A percentile compares a stretch with the other conserved stretches of the same genome.
Evolutionary conservation across 1,284 basidiomycete genomes (phyloP).

Genomic region (Cerioporus squamosus): DNA sequence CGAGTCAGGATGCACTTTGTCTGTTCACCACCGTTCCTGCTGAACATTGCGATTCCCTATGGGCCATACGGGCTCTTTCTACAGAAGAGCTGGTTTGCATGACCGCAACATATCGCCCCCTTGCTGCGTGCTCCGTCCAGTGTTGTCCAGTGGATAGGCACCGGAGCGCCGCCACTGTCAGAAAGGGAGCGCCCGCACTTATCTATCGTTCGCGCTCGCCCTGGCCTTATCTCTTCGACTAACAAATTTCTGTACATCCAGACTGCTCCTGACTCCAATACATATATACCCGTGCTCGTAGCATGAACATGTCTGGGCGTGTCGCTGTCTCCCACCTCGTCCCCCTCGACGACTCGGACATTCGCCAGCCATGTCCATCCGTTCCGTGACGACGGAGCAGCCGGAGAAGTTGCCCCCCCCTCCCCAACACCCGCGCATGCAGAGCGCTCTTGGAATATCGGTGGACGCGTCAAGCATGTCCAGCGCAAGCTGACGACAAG

Average conservation of each 20-base stretch:
- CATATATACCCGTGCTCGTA: neutral
- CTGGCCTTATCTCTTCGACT: neutral
- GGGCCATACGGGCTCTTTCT: no score
- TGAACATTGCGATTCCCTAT: no score
- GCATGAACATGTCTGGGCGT: neutral
- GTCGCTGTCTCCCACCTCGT: neutral
- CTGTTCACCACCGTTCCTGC: no score
- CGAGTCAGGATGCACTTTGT: no score
- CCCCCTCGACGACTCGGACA: neutral
- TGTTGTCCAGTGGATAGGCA: no score
- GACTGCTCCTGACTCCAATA: neutral
- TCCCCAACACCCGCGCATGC: conserved; percentile 1
- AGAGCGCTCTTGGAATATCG: conserved; percentile 10
- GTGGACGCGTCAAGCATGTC: conserved; percentile 18
- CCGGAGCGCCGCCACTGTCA: neutral
- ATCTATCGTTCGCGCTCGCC: no score
- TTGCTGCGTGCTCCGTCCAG: no score
- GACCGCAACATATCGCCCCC: no score
- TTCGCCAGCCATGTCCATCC: conserved; percentile 33
- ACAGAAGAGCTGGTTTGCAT: no score
- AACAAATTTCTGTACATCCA: neutral
- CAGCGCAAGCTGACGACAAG: conserved; percentile 46
- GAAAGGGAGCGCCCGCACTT: neutral
- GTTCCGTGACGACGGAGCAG: conserved; percentile 31
- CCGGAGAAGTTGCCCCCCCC: conserved; percentile 26